Percentiles rank a stretch among this genome's conserved stretches.
These are phyloP conservation scores for Colletotrichum karsti DNA, from an alignment of 2,329 filamentous ascomycete genomes.

Conservation along the genomic window DNA sequence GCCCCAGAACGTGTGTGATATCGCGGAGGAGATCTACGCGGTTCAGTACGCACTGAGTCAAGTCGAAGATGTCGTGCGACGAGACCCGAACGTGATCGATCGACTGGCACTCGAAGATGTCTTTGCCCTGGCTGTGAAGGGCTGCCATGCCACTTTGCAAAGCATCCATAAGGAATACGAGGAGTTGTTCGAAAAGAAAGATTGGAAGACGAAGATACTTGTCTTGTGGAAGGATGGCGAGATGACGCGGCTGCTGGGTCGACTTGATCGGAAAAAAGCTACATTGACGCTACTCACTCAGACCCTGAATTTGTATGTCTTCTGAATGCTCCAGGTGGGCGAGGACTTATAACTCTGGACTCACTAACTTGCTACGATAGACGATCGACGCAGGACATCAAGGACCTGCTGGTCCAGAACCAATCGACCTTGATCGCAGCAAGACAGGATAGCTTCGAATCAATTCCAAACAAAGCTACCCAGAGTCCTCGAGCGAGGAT, in stretches of 20 bases:
- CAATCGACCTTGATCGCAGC: conserved; percentile 13
- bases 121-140: conserved; percentile 19
- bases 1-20: conserved; percentile 14
- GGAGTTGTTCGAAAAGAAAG: conserved; percentile 6
- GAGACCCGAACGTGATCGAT: conserved; percentile 11
- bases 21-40: conserved; percentile 23
- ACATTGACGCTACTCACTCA: conserved; percentile 22
- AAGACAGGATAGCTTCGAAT: conserved; percentile 4
- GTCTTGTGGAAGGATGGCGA: conserved; percentile 25
- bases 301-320: conserved; percentile 16
- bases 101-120: conserved; percentile 20
- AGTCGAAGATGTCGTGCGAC: conserved; percentile 20
- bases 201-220: conserved; percentile 11
- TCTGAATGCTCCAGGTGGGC: not conserved
- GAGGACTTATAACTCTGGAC: not conserved
- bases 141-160: conserved; percentile 20
- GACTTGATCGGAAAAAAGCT: conserved; percentile 23
- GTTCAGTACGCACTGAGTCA: conserved; percentile 20
- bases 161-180: conserved; percentile 24
- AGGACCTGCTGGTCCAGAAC: not conserved
- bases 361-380: not conserved
- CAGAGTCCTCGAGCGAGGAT: not conserved
- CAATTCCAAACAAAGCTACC: not conserved
- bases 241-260: conserved; percentile 10
- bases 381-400: conserved; percentile 24